Conservation (phyloP, 768 basidiomycete genomes). For the Mycena haematopus region DNA sequence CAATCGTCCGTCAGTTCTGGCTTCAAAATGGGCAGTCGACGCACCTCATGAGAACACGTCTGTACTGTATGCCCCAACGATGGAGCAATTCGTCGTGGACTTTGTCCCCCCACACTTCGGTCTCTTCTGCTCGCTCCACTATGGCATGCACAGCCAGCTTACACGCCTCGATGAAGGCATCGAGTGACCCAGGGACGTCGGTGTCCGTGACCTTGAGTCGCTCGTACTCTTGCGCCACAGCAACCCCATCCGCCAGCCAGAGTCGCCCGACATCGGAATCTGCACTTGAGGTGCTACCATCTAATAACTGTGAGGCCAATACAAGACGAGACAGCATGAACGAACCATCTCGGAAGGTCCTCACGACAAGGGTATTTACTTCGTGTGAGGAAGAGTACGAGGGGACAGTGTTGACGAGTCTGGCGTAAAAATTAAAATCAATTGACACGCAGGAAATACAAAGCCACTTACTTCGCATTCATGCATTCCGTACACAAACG, state of each 20-base stretch:
- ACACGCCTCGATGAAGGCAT: slow-evolving; percentile 16
- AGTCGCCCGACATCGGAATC: slow-evolving; percentile 16
- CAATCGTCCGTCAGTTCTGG: neutral
- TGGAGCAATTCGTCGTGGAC: neutral
- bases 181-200: neutral
- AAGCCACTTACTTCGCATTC: neutral
- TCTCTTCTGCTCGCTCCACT: slow-evolving; percentile 5
- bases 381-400: slow-evolving; percentile 4
- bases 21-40: neutral
- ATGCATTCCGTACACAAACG: slow-evolving; percentile 26
- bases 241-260: slow-evolving; percentile 20
- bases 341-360: slow-evolving; percentile 21
- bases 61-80: neutral
- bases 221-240: slow-evolving; percentile 17
- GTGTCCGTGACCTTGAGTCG: slow-evolving; percentile 6
- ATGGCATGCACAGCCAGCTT: neutral
- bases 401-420: slow-evolving; percentile 8
- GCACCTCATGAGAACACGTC: slow-evolving; percentile 7
- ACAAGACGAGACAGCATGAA: neutral
- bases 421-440: neutral
- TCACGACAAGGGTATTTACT: slow-evolving; percentile 6
- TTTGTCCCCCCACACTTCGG: slow-evolving; percentile 5
- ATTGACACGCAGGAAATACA: neutral
- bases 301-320: neutral
- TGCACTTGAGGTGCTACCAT: neutral